phyloP scores from a whole-genome alignment of 1,139 yeast genomes.

The Hansenula anomala region DNA sequence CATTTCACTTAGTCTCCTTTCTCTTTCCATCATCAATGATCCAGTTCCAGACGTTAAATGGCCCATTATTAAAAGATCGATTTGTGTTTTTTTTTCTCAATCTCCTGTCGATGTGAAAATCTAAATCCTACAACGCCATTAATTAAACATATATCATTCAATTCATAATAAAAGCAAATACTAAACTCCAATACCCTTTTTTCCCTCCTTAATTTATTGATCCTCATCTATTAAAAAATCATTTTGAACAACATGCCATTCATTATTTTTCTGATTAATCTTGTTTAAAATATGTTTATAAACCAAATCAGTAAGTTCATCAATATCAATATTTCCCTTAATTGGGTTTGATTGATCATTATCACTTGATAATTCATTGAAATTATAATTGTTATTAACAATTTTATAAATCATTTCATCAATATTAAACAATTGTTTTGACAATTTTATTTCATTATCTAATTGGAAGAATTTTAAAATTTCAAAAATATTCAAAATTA shows the following conservation, averaged over 20 bases:
- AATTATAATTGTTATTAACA: constrained; percentile 13
- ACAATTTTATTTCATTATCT: constrained; percentile 4
- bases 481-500: constrained; percentile 8
- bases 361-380: not conserved
- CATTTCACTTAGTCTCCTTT: no score
- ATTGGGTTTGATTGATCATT: not conserved
- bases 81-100: no score
- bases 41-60: no score
- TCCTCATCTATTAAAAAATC: not conserved
- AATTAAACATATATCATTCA: no score
- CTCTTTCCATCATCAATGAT: no score
- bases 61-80: no score
- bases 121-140: no score
- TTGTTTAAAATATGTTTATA: constrained; percentile 2
- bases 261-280: constrained; percentile 14
- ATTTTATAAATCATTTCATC: constrained; percentile 20
- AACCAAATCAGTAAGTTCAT: constrained; percentile 3
- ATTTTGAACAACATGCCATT: constrained; percentile 21
- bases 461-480: constrained; percentile 5
- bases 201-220: no score
- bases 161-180: no score
- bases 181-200: not conserved
- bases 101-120: no score
- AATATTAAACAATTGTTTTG: constrained; percentile 12
- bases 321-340: constrained; percentile 2